Evolutionary conservation across 768 basidiomycete genomes (phyloP), one percentile per base, ranked within the genome.

Genomic region (Cantharellus cinnabarinus): DNA sequence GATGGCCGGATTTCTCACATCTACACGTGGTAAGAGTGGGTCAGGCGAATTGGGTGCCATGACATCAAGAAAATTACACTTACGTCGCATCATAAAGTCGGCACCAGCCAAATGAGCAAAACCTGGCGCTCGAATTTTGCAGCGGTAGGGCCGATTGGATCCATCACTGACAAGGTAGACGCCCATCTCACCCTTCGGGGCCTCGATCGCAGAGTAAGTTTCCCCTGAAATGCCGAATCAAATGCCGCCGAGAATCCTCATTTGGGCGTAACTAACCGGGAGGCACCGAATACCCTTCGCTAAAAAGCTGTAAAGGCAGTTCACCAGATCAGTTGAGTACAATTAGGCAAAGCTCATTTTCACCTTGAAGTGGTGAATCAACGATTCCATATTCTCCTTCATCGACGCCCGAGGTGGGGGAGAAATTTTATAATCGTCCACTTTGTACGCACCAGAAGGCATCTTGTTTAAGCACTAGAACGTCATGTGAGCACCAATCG

Each of bases 361-460:
- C 44, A 79, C 88, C 76, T 99, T 99, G 77, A 99, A 97, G 74
- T 98, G 94, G 69, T 99, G 94, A 65, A 99, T 97, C 59, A 97
- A 77, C 3, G 85, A 81, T 72, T 97, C 93, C 91, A 97, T 97
- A 71, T 83, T 89, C 75, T 99, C 95, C 73, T 99, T 99, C 95
- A 99, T 99, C 59, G 83, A 83, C 0, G 94, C 93, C 60, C 94
- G 83, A 10, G 94, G 91, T 38, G 94, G 94, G 34, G 95, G 90
- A 0, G 87, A 87, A 60, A 98, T 81, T 73, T 99, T 99, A 73
- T 95, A 86, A 73, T 98, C 94, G 68, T 99, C 94, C 37, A 97
- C 80, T 72, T 91, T 97, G 73, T 93, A 70, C 38, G 79, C 89
- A 41, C 95, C 95, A 7, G 81, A 75, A 0, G 94, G 86, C 74